Evolutionary conservation across 495 filamentous ascomycete genomes (phyloP).

Genomic region (Aspergillus saccharolyticus): DNA sequence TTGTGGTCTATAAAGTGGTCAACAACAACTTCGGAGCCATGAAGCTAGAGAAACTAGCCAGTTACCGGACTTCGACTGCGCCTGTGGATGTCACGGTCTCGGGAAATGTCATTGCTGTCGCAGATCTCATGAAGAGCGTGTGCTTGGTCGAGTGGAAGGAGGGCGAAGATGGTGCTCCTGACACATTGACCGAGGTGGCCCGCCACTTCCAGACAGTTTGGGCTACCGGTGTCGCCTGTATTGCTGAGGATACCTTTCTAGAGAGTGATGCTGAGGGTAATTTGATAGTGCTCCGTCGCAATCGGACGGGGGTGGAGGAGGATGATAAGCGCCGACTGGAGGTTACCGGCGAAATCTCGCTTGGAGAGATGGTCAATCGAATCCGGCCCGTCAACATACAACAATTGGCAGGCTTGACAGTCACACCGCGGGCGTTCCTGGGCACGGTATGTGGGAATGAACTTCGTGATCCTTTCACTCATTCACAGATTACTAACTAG

Average conservation of each 20-base stretch:
- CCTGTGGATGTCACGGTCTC: slow-evolving; percentile 77
- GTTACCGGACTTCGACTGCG: slow-evolving; percentile 76
- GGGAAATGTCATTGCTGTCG: slow-evolving; percentile 69
- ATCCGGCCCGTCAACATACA: slow-evolving; percentile 58
- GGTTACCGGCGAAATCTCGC: slow-evolving; percentile 69
- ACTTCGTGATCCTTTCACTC: not conserved
- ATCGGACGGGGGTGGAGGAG: slow-evolving; percentile 62
- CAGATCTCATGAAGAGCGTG: slow-evolving; percentile 91
- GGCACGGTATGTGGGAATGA: slow-evolving; percentile 65
- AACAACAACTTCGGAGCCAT: slow-evolving; percentile 40
- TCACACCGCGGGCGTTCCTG: slow-evolving; percentile 80
- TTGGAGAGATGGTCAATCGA: slow-evolving; percentile 90
- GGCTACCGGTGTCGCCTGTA: slow-evolving; percentile 68
- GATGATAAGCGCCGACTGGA: slow-evolving; percentile 69
- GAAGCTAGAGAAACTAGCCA: slow-evolving; percentile 59
- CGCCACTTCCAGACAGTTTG: slow-evolving; percentile 77
- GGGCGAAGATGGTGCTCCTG: slow-evolving; percentile 36
- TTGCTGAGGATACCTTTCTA: slow-evolving; percentile 70
- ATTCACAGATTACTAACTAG: not conserved
- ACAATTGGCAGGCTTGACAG: slow-evolving; percentile 58
- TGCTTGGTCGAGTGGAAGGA: slow-evolving; percentile 64
- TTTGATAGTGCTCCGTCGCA: slow-evolving; percentile 68
- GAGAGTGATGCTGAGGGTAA: slow-evolving; percentile 85
- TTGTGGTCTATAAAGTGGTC: slow-evolving; percentile 55
- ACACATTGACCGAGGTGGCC: slow-evolving; percentile 64